These are phyloP conservation scores for Ascodesmis nigricans DNA, from an alignment of 495 filamentous ascomycete genomes.

Conservation along the genomic window DNA sequence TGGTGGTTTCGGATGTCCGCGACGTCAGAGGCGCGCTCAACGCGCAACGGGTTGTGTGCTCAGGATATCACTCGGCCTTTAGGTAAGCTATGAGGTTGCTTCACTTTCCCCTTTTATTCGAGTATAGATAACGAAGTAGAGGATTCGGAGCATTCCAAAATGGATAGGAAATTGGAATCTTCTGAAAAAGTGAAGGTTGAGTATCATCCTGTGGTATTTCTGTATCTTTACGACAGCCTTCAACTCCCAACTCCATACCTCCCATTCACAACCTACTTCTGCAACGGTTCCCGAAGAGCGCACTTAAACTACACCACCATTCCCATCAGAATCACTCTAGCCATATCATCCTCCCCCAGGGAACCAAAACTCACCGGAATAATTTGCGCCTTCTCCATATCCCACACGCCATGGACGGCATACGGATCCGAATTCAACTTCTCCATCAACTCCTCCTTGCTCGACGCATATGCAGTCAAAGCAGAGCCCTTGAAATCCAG, in stretches of 20 bases:
- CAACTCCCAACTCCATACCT: neutral
- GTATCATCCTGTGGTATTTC: too few species aligned
- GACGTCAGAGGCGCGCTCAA: too few species aligned
- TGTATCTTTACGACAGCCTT: too few species aligned
- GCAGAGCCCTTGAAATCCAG: conserved; percentile 49
- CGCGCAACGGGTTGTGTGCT: too few species aligned
- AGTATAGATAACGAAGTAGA: too few species aligned
- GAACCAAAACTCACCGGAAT: conserved; percentile 4
- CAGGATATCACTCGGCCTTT: too few species aligned
- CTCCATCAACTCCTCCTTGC: conserved; percentile 45
- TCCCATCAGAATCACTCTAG: neutral
- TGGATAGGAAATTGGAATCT: too few species aligned
- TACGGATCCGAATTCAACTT: conserved; percentile 53
- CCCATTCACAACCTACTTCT: conserved; percentile 5
- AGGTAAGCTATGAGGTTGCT: too few species aligned
- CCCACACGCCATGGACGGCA: conserved; percentile 50
- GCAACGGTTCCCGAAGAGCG: conserved; percentile 15
- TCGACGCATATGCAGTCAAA: conserved; percentile 38
- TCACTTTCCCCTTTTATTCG: too few species aligned
- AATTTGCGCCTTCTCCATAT: conserved; percentile 39
- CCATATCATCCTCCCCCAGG: neutral
- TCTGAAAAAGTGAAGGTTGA: too few species aligned
- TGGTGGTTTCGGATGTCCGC: too few species aligned
- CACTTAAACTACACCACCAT: conserved; percentile 19
- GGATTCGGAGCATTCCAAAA: too few species aligned